These are phyloP conservation scores for Podospora pseudocomata DNA, from an alignment of 495 filamentous ascomycete genomes.

Conservation along the genomic window DNA sequence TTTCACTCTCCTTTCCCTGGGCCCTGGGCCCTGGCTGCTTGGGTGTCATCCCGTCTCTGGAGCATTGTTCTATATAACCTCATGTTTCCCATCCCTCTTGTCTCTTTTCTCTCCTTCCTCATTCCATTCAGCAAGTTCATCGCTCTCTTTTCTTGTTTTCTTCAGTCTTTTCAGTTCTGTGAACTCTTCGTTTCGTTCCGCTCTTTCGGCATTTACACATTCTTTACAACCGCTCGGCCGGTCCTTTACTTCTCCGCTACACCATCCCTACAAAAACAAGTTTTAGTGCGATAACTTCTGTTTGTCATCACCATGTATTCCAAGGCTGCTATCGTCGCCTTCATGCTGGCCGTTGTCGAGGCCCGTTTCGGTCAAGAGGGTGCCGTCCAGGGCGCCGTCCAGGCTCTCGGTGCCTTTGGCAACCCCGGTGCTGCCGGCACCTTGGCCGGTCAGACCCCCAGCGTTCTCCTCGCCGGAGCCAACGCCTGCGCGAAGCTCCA, in stretches of 20 bases:
- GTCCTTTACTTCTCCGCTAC: conserved; percentile 33
- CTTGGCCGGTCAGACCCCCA: conserved; percentile 50
- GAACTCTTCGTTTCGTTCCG: conserved; percentile 45
- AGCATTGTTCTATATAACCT: conserved; percentile 30
- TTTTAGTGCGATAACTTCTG: conserved; percentile 23
- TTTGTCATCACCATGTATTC: conserved; percentile 42
- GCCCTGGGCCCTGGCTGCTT: conserved; percentile 10
- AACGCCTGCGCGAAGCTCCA: conserved; percentile 59
- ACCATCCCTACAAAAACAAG: conserved; percentile 21
- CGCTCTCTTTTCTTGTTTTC: conserved; percentile 28
- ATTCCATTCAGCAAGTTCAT: conserved; percentile 34
- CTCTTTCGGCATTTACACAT: conserved; percentile 38
- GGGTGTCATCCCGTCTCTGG: conserved; percentile 20
- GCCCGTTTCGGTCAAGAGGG: conserved; percentile 57
- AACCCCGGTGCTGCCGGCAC: conserved; percentile 52
- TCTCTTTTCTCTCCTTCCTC: conserved; percentile 33
- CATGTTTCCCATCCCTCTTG: conserved; percentile 7
- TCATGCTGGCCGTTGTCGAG: conserved; percentile 46
- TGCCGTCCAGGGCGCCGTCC: conserved; percentile 40
- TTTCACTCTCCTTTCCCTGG: conserved; percentile 15
- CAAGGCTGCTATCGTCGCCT: conserved; percentile 39
- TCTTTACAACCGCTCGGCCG: conserved; percentile 39
- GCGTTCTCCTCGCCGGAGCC: conserved; percentile 53
- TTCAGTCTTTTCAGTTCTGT: conserved; percentile 45
- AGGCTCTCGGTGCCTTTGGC: conserved; percentile 45